Base-by-base conservation (phyloP, 768 basidiomycete genomes). In the Tricholoma matsutake region DNA sequence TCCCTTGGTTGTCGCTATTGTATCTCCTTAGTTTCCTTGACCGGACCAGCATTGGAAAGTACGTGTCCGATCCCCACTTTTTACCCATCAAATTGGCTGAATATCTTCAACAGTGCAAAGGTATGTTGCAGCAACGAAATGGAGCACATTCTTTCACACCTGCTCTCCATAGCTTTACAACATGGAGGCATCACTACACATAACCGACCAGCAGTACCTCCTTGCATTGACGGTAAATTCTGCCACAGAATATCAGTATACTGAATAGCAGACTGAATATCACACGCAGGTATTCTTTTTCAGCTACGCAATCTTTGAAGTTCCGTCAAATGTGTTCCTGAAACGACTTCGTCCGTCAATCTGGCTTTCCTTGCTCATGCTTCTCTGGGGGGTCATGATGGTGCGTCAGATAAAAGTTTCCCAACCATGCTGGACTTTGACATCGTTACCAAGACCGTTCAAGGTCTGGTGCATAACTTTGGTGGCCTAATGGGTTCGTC, bases 301-400 rank as follows among this genome's bases (percentile, higher is more conserved):
- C 73, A 80, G 86, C 56, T 91, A 92, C 67, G 80, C 87, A 2
- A 67, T 90, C 28, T 92, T 92, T 62, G 88, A 91, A 79, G 86
- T 90, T 29, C 90, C 91, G 2, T 88, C 86, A 13, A 90, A 91
- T 62, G 73, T 89, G 2, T 85, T 89, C 69, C 73, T 91, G 55
- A 90, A 90, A 69, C 83, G 88, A 34, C 77, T 91, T 32, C 80
- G 89, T 0, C 91, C 91, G 0, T 91, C 89, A 3, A 71, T 93
- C 35, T 92, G 91, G 90, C 75, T 93, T 5, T 89, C 88, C 5
- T 61, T 79, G 28, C 77, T 92, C 56, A 92, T 93, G 90, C 63
- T 89, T 2, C 65, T 83, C 16, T 91, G 89, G 88, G 89, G 89
- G 2, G 64, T 91, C 31, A 85, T 86, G 78, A 91, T 91, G 89